These are phyloP conservation scores for Phlyctochytrium planicorne DNA, from an alignment of 192 early-diverging fungal genomes.

Conservation along the genomic window DNA sequence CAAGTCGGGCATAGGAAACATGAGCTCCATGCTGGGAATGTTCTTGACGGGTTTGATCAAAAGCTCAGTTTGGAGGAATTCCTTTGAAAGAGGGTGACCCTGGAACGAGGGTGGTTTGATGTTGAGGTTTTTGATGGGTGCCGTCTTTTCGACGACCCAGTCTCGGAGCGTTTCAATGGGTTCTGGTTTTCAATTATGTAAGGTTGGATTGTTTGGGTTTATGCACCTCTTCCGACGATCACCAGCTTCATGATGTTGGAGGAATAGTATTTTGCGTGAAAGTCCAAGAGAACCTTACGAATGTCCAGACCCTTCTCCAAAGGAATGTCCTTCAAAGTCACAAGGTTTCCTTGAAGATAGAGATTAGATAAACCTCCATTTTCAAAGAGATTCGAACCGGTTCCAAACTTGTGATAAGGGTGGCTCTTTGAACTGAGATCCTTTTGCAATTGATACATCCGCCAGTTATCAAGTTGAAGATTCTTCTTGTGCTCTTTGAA, in stretches of 20 bases:
- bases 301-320: conserved; percentile 71
- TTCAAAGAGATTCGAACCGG: conserved; percentile 18
- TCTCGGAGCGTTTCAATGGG: conserved; percentile 79
- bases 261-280: conserved; percentile 87
- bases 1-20: conserved; percentile 85
- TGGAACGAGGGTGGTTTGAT: conserved; percentile 67
- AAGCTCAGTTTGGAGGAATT: conserved; percentile 63
- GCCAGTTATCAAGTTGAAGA: conserved; percentile 87
- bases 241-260: conserved; percentile 95
- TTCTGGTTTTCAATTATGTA: conserved; percentile 44
- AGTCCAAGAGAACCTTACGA: conserved; percentile 79
- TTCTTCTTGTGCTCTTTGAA: conserved; percentile 96
- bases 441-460: conserved; percentile 85
- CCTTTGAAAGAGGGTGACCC: conserved; percentile 74
- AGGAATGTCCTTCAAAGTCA: conserved; percentile 76
- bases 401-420: conserved; percentile 88
- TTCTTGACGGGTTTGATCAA: conserved; percentile 67
- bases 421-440: conserved; percentile 72
- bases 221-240: conserved; percentile 65
- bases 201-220: background rate
- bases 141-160: conserved; percentile 81
- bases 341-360: conserved; percentile 70
- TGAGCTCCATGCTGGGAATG: conserved; percentile 72
- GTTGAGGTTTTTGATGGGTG: conserved; percentile 73
- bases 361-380: no score